A percentile compares a stretch with the other conserved stretches of the same genome.
phyloP scores from a whole-genome alignment of 176 grass and related monocot species.

The Zizania latifolia region DNA sequence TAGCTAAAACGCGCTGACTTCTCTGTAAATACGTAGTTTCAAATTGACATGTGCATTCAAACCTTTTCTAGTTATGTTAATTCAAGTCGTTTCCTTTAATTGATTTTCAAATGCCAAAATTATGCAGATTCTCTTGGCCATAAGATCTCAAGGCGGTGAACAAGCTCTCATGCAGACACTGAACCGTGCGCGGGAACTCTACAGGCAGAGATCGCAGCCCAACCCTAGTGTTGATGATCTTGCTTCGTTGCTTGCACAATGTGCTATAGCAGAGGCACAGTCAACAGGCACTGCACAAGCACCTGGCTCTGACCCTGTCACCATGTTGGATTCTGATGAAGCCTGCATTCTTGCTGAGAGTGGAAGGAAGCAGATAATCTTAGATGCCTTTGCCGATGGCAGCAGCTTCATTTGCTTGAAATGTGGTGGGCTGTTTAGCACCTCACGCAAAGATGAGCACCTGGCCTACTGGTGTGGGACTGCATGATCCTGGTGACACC shows the following conservation, averaged over 20 bases:
- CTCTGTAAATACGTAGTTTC: neutral
- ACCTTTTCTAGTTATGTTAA: neutral
- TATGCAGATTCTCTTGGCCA: slow-evolving; percentile 68
- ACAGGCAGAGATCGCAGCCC: slow-evolving; percentile 46
- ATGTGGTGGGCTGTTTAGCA: slow-evolving; percentile 78
- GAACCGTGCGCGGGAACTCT: slow-evolving; percentile 77
- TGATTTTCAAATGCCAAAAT: neutral
- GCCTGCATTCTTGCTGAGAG: slow-evolving; percentile 61
- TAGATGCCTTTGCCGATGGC: slow-evolving; percentile 85
- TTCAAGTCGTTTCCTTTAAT: neutral
- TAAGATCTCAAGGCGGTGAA: slow-evolving; percentile 76
- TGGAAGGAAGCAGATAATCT: slow-evolving; percentile 81
- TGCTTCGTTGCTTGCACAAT: slow-evolving; percentile 78
- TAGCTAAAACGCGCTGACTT: neutral
- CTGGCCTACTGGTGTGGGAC: slow-evolving; percentile 75
- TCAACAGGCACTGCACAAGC: slow-evolving; percentile 25
- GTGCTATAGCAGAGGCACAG: slow-evolving; percentile 78
- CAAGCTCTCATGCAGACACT: slow-evolving; percentile 68
- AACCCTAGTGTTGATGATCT: slow-evolving; percentile 51
- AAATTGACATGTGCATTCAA: neutral
- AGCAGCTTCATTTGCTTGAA: slow-evolving; percentile 94
- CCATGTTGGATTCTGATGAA: slow-evolving; percentile 48
- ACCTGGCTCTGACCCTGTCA: slow-evolving; percentile 38
- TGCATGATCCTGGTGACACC: slow-evolving; percentile 34
- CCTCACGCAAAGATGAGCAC: slow-evolving; percentile 76